Percentiles rank a stretch among this genome's conserved stretches.
Evolutionary conservation across 495 filamentous ascomycete genomes (phyloP).

Genomic region (Pyronema domesticum): DNA sequence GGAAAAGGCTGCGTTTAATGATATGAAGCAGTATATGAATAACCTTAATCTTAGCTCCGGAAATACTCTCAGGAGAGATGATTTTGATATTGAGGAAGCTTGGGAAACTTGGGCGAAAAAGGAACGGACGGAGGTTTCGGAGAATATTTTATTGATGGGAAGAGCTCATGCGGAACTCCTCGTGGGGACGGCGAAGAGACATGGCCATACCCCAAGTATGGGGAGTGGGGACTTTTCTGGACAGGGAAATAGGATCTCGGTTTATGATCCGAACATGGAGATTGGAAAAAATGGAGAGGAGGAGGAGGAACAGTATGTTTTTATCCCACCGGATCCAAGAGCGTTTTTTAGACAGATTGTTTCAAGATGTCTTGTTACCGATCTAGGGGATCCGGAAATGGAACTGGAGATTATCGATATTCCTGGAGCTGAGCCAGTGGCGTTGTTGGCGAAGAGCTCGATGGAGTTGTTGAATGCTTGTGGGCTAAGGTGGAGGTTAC

Average conservation of each 20-base stretch:
- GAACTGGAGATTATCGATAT: conserved; percentile 34
- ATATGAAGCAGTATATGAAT: conserved; percentile 83
- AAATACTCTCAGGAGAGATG: conserved; percentile 58
- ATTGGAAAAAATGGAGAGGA: conserved; percentile 24
- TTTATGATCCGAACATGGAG: not conserved
- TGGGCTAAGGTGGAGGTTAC: conserved; percentile 76
- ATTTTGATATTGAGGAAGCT: conserved; percentile 82
- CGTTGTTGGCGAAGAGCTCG: conserved; percentile 63
- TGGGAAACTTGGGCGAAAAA: conserved; percentile 79
- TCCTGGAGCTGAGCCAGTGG: conserved; percentile 36
- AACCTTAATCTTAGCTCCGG: conserved; percentile 63
- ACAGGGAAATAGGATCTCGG: not conserved
- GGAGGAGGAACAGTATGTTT: conserved; percentile 50
- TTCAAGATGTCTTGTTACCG: conserved; percentile 28
- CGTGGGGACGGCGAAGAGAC: conserved; percentile 34
- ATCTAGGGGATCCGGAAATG: conserved; percentile 42
- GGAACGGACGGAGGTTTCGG: conserved; percentile 64
- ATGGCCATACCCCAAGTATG: no score
- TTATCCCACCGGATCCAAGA: conserved; percentile 74
- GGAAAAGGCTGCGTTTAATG: conserved; percentile 71
- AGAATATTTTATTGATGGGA: conserved; percentile 81
- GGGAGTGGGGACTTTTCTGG: no score
- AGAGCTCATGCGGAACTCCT: conserved; percentile 65
- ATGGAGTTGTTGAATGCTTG: conserved; percentile 71
- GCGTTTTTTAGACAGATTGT: conserved; percentile 63